Base-by-base conservation (phyloP, 768 basidiomycete genomes). In the Leccinum uliginosum region DNA sequence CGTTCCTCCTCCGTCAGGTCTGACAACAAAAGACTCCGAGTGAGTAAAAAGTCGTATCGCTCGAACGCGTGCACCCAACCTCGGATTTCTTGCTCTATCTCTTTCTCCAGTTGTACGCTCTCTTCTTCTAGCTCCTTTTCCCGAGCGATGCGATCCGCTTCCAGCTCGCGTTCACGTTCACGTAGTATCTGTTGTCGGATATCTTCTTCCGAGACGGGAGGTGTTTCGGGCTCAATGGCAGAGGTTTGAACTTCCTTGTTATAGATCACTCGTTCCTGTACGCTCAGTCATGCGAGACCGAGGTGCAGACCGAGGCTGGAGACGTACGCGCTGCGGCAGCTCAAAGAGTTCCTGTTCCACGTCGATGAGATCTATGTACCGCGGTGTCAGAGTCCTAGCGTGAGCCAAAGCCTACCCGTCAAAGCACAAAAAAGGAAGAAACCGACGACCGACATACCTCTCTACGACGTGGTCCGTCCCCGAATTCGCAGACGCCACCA, bases 311-410 rank as follows among this genome's bases (percentile, higher is more conserved):
- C 10, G 11, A 50, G 3, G 14, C 45, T 12, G 40, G 24, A 34
- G 24, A 65, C 76, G 48, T 54, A 92, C 93, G 77, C 89, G 92
- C 65, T 88, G 85, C 3, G 93, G 93, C 11, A 94, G 74, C 64
- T 95, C 93, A 62, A 92, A 96, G 6, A 97, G 75, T 67, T 97
- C 94, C 65, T 92, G 86, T 61, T 93, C 90, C 17, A 91, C 80
- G 62, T 96, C 91, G 50, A 96, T 82, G n/a, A 93, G 79, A 66
- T 92, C 91, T 44, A 84, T 75, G 29, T 81, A 78, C 44, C 88
- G 79, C 11, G 86, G 84, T 5, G 81, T 84, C 65, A 90, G 76
- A 46, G 76, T 76, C 56, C 87, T 90, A 59, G 8, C 30, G 32
- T 15, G 57, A 61, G 60, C 27, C n/a, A 50, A 23, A 24, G 24